Base-by-base conservation (phyloP, 1,139 yeast species). In the Yueomyces sp. region DNA sequence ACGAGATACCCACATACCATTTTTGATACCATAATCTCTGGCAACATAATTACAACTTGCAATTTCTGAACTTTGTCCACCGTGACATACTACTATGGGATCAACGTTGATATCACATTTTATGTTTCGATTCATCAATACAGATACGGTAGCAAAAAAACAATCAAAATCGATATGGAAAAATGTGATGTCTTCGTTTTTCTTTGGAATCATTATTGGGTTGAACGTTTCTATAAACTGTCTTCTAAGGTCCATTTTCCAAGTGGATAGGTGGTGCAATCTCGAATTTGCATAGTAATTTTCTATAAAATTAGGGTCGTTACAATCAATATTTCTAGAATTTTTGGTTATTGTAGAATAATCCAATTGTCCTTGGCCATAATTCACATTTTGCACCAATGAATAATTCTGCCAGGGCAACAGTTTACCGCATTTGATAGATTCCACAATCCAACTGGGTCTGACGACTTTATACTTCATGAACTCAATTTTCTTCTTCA, bases 21-120 rank as follows among this genome's bases (percentile, higher is more conserved):
- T 89, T 39, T 59, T 67, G 2, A 91, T 77, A 0, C 97, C 96
- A 49, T 48, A 68, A 34, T 66, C 59, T 33, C 97, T 69, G 0
- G 96, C 96, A 7, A 72, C 78, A 57, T 91, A 91, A 57, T 89
- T 91, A 57, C 96, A 87, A 49, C 95, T 83, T 0, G 97, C 93
- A n/a, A 91, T 69, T 59, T 91, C 98, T 1, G 65, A 59, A 29
- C 58, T 55, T 1, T 77, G 69, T 4, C 66, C 66, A 9, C 96
- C 96, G 59, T 86, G 89, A 3, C 94, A 78, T 0, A 91, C 96
- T 39, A 93, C 87, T 3, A 87, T 72, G 0, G 96, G 94, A 29
- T 70, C 75, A 4, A 50, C 66, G 11, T 71, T 56, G 11, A 81
- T 69, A 52, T 81, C 78, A 26, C 78, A 48, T 9, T 41, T 26